Evolutionary conservation across 768 basidiomycete species (phyloP).

Genomic region (Chalciporus piperatus): DNA sequence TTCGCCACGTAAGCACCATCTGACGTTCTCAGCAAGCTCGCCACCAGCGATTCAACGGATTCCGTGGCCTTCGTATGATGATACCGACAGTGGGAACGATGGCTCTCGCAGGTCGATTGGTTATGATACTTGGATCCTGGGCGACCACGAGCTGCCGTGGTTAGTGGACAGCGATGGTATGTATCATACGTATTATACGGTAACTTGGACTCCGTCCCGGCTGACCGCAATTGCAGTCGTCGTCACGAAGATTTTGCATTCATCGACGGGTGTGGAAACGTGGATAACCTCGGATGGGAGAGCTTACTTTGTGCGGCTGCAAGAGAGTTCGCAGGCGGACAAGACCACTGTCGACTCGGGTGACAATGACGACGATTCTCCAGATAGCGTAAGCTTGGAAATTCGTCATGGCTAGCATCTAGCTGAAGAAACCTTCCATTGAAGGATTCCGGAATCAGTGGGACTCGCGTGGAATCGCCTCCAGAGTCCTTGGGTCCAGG

Average conservation of each 20-base stretch:
- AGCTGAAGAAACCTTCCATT: conserved; percentile 2
- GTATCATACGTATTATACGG: conserved; percentile 12
- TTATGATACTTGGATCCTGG: conserved; percentile 71
- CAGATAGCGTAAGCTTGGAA: conserved; percentile 39
- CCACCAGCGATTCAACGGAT: conserved; percentile 81
- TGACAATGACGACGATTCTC: conserved; percentile 47
- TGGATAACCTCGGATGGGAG: conserved; percentile 88
- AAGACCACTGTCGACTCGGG: neutral
- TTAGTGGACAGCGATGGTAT: conserved; percentile 70
- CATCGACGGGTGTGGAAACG: conserved; percentile 61
- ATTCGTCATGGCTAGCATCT: neutral
- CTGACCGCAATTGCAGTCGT: conserved; percentile 43
- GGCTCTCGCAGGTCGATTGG: conserved; percentile 34
- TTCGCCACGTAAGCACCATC: conserved; percentile 66
- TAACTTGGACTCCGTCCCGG: neutral
- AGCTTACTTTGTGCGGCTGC: conserved; percentile 72
- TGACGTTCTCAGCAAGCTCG: conserved; percentile 70
- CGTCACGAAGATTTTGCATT: conserved; percentile 61
- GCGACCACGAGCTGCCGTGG: conserved; percentile 69
- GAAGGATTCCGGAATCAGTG: conserved; percentile 9
- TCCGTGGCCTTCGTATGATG: conserved; percentile 69
- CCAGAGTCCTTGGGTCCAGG: conserved; percentile 5
- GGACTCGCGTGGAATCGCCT: conserved; percentile 2
- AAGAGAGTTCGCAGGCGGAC: conserved; percentile 34
- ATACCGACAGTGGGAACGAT: conserved; percentile 36